phyloP scores from a whole-genome alignment of 176 grass and related monocot genomes.

The Raddia guianensis region DNA sequence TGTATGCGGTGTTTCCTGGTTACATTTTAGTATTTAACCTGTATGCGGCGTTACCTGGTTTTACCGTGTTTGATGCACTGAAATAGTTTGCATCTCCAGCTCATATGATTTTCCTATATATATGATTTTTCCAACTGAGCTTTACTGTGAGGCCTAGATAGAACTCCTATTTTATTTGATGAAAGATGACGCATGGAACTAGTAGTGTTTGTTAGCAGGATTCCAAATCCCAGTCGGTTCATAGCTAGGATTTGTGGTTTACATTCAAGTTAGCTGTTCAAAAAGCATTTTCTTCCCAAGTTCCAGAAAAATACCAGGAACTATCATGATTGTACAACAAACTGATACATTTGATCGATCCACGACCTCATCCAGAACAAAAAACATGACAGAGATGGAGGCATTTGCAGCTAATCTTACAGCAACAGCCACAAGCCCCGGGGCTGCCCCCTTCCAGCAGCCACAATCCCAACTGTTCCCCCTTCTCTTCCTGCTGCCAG shows the following conservation, averaged over 20 bases:
- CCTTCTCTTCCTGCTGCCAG: too few relatives aligned
- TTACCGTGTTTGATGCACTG: conserved; percentile 2
- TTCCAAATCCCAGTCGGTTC: conserved; percentile 17
- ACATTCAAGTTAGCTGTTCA: conserved; percentile 1
- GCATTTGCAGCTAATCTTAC: too few relatives aligned
- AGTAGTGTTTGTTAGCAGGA: conserved; percentile 1
- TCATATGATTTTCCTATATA: conserved; percentile 4
- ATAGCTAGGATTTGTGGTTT: conserved; percentile 17
- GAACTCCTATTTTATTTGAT: background rate
- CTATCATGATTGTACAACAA: too few relatives aligned
- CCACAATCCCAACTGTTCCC: too few relatives aligned
- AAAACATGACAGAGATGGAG: too few relatives aligned
- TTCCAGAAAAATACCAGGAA: too few relatives aligned
- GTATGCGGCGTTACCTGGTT: background rate
- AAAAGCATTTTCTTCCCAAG: too few relatives aligned
- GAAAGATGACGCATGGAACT: conserved; percentile 10
- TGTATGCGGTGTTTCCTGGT: background rate
- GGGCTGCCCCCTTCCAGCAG: too few relatives aligned
- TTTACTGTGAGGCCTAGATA: background rate
- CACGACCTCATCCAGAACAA: too few relatives aligned
- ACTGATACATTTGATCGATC: too few relatives aligned
- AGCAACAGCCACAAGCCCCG: too few relatives aligned
- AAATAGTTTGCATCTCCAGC: conserved; percentile 4
- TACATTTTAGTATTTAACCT: background rate
- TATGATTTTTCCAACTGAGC: background rate